phyloP scores from a whole-genome alignment of 345 rosid genomes.

The Bruguiera parviflora region DNA sequence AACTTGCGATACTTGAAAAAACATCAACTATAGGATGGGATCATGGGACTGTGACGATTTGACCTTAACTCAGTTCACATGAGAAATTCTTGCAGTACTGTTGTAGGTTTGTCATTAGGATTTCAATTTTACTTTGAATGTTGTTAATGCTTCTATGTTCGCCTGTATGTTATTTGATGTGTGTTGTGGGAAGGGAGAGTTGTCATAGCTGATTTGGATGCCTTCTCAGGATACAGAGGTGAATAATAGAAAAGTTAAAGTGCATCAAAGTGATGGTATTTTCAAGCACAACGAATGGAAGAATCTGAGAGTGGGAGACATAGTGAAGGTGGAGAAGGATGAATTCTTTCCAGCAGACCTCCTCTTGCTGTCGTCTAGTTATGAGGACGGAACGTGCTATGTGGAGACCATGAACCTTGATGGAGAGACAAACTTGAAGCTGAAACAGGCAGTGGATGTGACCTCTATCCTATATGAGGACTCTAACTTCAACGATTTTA shows the following conservation, averaged over 20 bases:
- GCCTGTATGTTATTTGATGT: background rate
- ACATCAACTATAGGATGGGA: too few species aligned
- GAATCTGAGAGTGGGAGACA: constrained; percentile 72
- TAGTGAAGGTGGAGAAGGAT: constrained; percentile 79
- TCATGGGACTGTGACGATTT: background rate
- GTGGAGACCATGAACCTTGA: constrained; percentile 97
- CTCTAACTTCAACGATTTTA: constrained; percentile 54
- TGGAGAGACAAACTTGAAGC: constrained; percentile 88
- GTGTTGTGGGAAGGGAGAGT: background rate
- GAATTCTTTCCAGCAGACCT: constrained; percentile 86
- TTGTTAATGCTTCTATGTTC: background rate
- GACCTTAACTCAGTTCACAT: background rate
- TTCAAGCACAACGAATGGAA: constrained; percentile 60
- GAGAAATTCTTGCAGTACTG: background rate
- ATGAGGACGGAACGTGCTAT: constrained; percentile 78
- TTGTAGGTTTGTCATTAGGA: background rate
- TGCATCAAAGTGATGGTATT: constrained; percentile 50
- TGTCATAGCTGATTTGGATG: background rate
- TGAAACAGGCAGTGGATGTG: constrained; percentile 71
- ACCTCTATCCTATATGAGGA: constrained; percentile 63
- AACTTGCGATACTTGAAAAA: too few species aligned
- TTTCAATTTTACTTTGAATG: background rate
- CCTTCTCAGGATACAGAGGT: constrained; percentile 65
- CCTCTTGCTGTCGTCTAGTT: constrained; percentile 71
- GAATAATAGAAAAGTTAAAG: constrained; percentile 72